phyloP scores from a whole-genome alignment of 139 green algal genomes.

The Chlorella sp. region DNA sequence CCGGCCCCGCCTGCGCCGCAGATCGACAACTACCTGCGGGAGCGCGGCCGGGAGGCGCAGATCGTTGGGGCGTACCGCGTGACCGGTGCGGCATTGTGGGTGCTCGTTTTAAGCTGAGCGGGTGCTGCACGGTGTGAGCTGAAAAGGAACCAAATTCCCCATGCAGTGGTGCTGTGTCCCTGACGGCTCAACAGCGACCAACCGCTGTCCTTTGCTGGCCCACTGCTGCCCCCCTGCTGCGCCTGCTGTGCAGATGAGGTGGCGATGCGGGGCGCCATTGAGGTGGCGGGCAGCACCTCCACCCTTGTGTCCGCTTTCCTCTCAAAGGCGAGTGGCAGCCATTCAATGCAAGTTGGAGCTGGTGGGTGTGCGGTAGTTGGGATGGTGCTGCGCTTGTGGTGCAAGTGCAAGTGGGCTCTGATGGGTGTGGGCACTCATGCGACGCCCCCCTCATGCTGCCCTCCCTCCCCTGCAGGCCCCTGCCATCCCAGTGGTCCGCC shows the following conservation, averaged over 20 bases:
- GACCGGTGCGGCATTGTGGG: constrained; percentile 58
- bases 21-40: constrained; percentile 39
- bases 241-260: constrained; percentile 11
- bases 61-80: constrained; percentile 85
- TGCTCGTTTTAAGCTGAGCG: too few relatives aligned
- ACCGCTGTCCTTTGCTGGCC: too few relatives aligned
- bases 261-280: constrained; percentile 45
- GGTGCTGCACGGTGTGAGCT: too few relatives aligned
- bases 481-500: constrained; percentile 80
- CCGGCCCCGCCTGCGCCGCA: background rate
- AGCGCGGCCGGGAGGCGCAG: constrained; percentile 42
- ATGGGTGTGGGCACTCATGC: too few relatives aligned
- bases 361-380: too few relatives aligned
- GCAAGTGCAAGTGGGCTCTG: too few relatives aligned
- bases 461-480: constrained; percentile 14
- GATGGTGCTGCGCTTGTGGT: too few relatives aligned
- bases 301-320: constrained; percentile 81
- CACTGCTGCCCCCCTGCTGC: background rate
- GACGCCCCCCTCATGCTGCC: background rate
- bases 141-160: too few relatives aligned
- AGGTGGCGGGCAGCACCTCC: constrained; percentile 42
- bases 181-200: too few relatives aligned
- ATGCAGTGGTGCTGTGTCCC: too few relatives aligned
- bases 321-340: constrained; percentile 54
- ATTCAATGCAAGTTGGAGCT: too few relatives aligned